phyloP scores from a whole-genome alignment of 1,139 yeast species.

The Blastobotrys proliferans region DNA sequence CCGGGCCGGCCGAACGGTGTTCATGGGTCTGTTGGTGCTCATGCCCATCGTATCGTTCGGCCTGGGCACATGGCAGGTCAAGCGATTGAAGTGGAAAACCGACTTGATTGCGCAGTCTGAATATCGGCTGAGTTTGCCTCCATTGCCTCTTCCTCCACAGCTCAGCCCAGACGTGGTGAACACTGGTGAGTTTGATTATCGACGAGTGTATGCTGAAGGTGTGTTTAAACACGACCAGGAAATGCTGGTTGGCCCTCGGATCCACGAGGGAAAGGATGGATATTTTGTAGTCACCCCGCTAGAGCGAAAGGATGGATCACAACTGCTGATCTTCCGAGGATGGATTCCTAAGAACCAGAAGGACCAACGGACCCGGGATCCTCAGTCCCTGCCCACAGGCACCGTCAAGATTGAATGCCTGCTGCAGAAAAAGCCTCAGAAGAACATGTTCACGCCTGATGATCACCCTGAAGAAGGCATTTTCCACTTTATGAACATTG shows the following conservation, averaged over 20 bases:
- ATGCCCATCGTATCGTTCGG: constrained; percentile 88
- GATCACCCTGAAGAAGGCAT: constrained; percentile 64
- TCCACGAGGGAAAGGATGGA: constrained; percentile 71
- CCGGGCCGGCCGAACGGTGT: constrained; percentile 38
- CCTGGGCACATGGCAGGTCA: constrained; percentile 91
- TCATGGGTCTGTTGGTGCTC: constrained; percentile 44
- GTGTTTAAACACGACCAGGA: constrained; percentile 80
- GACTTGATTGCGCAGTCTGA: constrained; percentile 78
- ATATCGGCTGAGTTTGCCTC: constrained; percentile 68
- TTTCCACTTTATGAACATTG: constrained; percentile 65
- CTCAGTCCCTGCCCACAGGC: constrained; percentile 60
- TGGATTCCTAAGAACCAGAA: constrained; percentile 80
- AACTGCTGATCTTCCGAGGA: constrained; percentile 79
- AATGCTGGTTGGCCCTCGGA: constrained; percentile 87
- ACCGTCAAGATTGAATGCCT: constrained; percentile 70
- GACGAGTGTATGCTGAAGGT: constrained; percentile 72
- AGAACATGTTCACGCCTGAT: constrained; percentile 71
- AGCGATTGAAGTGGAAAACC: constrained; percentile 85
- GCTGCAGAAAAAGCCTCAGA: constrained; percentile 65
- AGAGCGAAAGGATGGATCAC: constrained; percentile 66
- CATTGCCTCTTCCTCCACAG: constrained; percentile 60
- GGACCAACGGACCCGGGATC: constrained; percentile 56
- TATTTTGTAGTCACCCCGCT: constrained; percentile 81
- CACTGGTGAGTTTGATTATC: constrained; percentile 70
- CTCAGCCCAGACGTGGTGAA: constrained; percentile 40